phyloP scores from a whole-genome alignment of 441 rosid genomes.

The Sinapis alba region DNA sequence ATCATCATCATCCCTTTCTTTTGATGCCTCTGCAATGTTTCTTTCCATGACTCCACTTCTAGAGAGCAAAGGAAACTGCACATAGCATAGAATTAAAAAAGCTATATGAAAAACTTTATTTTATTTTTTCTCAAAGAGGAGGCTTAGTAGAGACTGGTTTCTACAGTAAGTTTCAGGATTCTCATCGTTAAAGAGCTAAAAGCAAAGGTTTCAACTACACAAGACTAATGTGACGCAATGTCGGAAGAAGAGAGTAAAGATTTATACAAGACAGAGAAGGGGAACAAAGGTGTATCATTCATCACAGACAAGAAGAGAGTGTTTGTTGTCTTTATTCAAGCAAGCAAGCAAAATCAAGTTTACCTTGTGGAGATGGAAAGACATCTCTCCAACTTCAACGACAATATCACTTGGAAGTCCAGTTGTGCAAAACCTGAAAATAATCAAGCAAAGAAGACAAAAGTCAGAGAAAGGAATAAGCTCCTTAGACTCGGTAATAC shows the following conservation, averaged over 20 bases:
- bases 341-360: conserved; percentile 5
- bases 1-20: conserved; percentile 61
- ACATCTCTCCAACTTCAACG: conserved; percentile 93
- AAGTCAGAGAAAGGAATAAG: conserved; percentile 18
- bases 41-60: conserved; percentile 95
- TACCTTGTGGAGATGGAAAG: conserved; percentile 99
- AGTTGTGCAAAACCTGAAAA: conserved; percentile 86
- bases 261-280: no score
- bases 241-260: no score
- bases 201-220: no score
- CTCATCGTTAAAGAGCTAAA: neutral
- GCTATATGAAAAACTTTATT: neutral
- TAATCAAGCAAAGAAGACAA: neutral
- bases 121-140: neutral
- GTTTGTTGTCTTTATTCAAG: neutral
- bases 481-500: conserved; percentile 21
- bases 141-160: neutral
- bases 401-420: conserved; percentile 94
- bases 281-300: no score
- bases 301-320: conserved; percentile 20
- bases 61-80: conserved; percentile 96
- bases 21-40: conserved; percentile 76
- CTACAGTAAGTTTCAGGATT: neutral
- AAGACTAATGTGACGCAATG: no score
- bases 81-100: neutral